Base-by-base conservation (phyloP, 768 basidiomycete genomes). In the Mycena crocata region DNA sequence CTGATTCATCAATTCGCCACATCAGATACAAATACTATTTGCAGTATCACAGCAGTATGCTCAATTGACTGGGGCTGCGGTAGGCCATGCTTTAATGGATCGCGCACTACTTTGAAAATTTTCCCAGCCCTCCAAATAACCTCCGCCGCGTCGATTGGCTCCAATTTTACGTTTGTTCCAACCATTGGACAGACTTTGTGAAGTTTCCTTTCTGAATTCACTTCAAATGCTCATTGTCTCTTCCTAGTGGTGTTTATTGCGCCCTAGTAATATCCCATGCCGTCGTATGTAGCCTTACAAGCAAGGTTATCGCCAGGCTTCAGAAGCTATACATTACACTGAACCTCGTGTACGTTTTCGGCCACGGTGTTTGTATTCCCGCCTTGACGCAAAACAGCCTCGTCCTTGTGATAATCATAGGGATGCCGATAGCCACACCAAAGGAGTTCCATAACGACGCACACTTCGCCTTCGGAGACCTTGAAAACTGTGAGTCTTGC, bases 211-310 rank as follows among this genome's bases (percentile, higher is more conserved):
- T 19, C 46, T 32, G 19, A 10, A 24, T 24, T 4, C 14, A 5
- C 3, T 24, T 46, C n/a, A 23, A 37, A 23, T 6, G 7, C 45
- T 46, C 7, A 46, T 46, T 37, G 44, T n/a, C 5, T 9, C 3
- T 32, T 17, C 2, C 14, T 6, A 89, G 86, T 50, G 88, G 83
- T 1, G 82, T 89, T 6, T 89, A 84, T 65, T 69, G 76, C 23
- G 84, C 78, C 8, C 73, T 89, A 31, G 60, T 90, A 10, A 48
- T 87, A 21, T 77, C 83, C 6, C 85, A 89, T 64, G 85, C 79
- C 0, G 40, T 85, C 0, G 65, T 89, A n/a, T 88, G 87, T 70
- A 85, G 86, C 58, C 78, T 88, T 28, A 86, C 82, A 10, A 89
- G 87, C 13, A 70, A 74, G 13, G 39, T 84, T 32, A 80, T 89